These are phyloP conservation scores for Scortechinia acanthostroma DNA, from an alignment of 2,329 filamentous ascomycete genomes.

Conservation along the genomic window DNA sequence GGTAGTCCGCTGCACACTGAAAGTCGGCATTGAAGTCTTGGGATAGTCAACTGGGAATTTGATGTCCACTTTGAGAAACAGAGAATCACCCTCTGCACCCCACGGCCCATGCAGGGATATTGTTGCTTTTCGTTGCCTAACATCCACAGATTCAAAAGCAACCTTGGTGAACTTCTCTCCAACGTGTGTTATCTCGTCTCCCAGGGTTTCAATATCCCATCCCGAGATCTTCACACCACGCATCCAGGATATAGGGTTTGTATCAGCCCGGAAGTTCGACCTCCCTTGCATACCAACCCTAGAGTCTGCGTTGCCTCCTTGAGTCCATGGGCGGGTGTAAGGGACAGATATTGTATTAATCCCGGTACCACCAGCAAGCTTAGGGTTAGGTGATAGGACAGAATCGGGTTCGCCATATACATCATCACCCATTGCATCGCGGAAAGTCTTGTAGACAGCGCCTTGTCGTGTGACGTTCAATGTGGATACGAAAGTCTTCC, in stretches of 20 bases:
- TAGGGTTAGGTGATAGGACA: not conserved
- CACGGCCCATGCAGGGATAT: constrained; percentile 54
- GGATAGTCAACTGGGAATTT: constrained; percentile 51
- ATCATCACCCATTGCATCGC: constrained; percentile 28
- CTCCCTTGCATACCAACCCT: constrained; percentile 1
- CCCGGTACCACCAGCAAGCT: not conserved
- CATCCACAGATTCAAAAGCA: constrained; percentile 48
- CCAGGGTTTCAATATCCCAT: constrained; percentile 40
- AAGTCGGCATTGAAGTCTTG: constrained; percentile 33
- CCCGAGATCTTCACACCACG: constrained; percentile 52
- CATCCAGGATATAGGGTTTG: constrained; percentile 56
- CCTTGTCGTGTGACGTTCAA: constrained; percentile 42
- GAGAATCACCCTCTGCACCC: constrained; percentile 38
- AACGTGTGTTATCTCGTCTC: constrained; percentile 53
- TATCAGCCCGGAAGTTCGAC: not conserved
- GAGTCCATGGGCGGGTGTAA: not conserved
- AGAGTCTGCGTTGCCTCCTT: not conserved
- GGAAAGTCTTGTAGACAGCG: constrained; percentile 45
- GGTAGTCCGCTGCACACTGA: constrained; percentile 43
- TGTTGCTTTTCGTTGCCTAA: constrained; percentile 39
- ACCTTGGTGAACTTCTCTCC: constrained; percentile 54
- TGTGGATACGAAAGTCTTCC: constrained; percentile 35
- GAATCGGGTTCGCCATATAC: constrained; percentile 18
- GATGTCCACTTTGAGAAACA: constrained; percentile 48
- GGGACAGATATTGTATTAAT: not conserved